phyloP scores from a whole-genome alignment of 2,329 filamentous ascomycete species.

The Colletotrichum echinochloae region DNA sequence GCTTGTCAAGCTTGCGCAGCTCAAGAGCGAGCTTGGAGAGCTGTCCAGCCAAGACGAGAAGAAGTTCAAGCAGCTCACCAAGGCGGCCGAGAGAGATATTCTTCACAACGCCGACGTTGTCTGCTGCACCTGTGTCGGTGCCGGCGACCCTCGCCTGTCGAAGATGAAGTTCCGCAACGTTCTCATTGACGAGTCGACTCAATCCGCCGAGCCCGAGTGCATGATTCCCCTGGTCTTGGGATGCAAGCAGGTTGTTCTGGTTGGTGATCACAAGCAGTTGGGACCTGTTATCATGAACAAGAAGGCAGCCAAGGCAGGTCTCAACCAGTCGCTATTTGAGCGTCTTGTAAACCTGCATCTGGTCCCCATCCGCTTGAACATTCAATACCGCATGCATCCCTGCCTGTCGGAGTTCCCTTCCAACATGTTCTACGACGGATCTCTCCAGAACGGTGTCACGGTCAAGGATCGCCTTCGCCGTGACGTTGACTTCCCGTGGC shows the following conservation, averaged over 20 bases:
- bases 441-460: slow-evolving; percentile 95
- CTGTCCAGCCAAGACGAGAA: slow-evolving; percentile 97
- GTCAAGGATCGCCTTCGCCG: slow-evolving; percentile 87
- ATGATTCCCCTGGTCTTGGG: slow-evolving; percentile 98
- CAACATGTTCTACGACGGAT: slow-evolving; percentile 99
- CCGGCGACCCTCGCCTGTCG: slow-evolving; percentile 91
- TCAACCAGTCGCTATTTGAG: slow-evolving; percentile 99
- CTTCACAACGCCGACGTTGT: slow-evolving; percentile 96
- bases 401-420: slow-evolving; percentile 97
- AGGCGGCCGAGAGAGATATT: slow-evolving; percentile 94
- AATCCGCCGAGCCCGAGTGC: slow-evolving; percentile 97
- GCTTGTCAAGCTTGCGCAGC: slow-evolving; percentile 88
- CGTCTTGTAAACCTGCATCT: slow-evolving; percentile 92
- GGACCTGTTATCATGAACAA: slow-evolving; percentile 99
- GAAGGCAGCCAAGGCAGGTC: slow-evolving; percentile 96
- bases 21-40: slow-evolving; percentile 93
- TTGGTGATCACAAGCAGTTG: slow-evolving; percentile 97
- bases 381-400: slow-evolving; percentile 99
- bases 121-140: slow-evolving; percentile 98
- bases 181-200: slow-evolving; percentile 96
- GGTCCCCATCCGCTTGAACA: slow-evolving; percentile 91
- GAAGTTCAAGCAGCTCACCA: slow-evolving; percentile 96
- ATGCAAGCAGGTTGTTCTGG: slow-evolving; percentile 98
- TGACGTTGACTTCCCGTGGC: slow-evolving; percentile 99
- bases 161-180: slow-evolving; percentile 99